Evolutionary conservation across 495 filamentous ascomycete species (phyloP).

Genomic region (Xeromyces bisporus): DNA sequence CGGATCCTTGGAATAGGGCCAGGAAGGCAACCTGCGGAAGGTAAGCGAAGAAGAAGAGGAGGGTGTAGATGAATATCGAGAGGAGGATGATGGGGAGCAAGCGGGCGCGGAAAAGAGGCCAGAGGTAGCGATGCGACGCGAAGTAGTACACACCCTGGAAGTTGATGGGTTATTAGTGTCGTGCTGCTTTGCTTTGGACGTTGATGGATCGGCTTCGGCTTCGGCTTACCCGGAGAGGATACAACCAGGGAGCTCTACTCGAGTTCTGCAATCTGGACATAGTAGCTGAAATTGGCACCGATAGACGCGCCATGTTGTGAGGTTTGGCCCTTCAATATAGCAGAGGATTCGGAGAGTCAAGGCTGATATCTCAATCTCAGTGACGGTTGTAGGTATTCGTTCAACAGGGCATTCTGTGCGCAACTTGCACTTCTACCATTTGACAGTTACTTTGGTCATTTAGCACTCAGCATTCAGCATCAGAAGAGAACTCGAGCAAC

Average conservation of each 20-base stretch:
- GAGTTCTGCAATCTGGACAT: constrained; percentile 10
- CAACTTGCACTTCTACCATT: constrained; percentile 6
- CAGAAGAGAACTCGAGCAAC: too few relatives aligned
- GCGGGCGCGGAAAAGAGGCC: constrained; percentile 41
- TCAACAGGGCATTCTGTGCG: constrained; percentile 3
- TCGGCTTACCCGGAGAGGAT: constrained; percentile 33
- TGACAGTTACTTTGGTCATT: too few relatives aligned
- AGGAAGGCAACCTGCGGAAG: constrained; percentile 47
- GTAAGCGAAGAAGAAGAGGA: constrained; percentile 45
- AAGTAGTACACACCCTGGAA: constrained; percentile 44
- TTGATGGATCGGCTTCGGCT: constrained; percentile 2
- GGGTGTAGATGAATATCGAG: constrained; percentile 40
- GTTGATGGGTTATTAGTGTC: too few relatives aligned
- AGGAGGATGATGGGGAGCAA: constrained; percentile 41
- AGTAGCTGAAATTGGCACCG: not conserved
- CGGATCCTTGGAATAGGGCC: constrained; percentile 40
- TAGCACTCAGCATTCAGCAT: too few relatives aligned
- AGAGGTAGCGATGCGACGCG: constrained; percentile 41
- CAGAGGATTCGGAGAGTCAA: too few relatives aligned
- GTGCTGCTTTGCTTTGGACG: too few relatives aligned
- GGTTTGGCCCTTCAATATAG: too few relatives aligned
- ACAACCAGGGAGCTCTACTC: constrained; percentile 33
- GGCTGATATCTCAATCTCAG: too few relatives aligned
- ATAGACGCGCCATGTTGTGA: not conserved
- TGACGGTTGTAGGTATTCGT: too few relatives aligned